These are phyloP conservation scores for Ajuga reptans DNA, from an alignment of 305 asterid genomes.

Conservation along the genomic window DNA sequence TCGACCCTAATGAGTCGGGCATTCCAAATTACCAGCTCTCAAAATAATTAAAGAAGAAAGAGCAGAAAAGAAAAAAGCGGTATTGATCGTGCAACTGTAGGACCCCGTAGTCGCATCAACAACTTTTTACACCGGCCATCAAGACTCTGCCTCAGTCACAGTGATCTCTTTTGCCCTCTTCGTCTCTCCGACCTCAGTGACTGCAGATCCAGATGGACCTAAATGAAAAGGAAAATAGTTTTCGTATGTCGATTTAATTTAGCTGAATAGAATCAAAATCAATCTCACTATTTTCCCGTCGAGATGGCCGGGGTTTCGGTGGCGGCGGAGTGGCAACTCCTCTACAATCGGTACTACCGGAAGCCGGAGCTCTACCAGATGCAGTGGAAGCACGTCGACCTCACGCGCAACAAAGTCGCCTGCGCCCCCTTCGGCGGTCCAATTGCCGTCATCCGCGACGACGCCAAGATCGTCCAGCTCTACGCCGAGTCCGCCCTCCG, in stretches of 20 bases:
- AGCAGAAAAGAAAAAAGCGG: no score
- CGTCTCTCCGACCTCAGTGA: background rate
- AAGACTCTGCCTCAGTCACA: background rate
- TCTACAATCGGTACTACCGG: constrained; percentile 82
- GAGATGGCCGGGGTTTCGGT: constrained; percentile 82
- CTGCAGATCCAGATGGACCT: constrained; percentile 21
- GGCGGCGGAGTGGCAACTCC: constrained; percentile 97
- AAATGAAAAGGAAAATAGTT: background rate
- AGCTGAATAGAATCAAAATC: background rate
- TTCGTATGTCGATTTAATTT: background rate
- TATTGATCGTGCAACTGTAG: background rate
- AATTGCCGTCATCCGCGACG: constrained; percentile 87
- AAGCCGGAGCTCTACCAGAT: constrained; percentile 84
- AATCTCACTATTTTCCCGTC: background rate
- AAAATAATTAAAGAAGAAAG: no score
- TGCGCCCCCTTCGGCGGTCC: constrained; percentile 97
- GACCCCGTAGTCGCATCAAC: no score
- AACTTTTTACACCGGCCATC: no score
- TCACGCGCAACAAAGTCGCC: constrained; percentile 79
- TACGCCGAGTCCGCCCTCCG: constrained; percentile 89
- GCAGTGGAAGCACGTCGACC: constrained; percentile 95
- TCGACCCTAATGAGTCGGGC: no score
- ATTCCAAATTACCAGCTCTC: no score
- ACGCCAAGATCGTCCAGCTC: constrained; percentile 90
- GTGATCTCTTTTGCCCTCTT: background rate